phyloP scores from a whole-genome alignment of 768 basidiomycete species.

The Mycena sanguinolenta region DNA sequence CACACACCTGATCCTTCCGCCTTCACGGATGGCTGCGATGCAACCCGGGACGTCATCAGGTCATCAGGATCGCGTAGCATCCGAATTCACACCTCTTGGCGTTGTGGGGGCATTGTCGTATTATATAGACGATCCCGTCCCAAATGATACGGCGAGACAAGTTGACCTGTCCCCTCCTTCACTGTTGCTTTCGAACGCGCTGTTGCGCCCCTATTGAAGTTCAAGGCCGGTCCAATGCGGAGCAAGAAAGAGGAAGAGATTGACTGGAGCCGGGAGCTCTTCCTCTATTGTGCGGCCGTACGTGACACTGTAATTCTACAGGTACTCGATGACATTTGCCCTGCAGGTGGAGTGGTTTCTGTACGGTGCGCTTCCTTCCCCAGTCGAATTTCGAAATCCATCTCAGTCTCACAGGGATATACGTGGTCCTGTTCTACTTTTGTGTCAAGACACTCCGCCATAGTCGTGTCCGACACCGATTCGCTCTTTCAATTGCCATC shows the following conservation, averaged over 20 bases:
- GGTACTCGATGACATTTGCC: neutral
- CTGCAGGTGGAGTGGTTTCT: constrained; percentile 46
- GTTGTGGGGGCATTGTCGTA: constrained; percentile 7
- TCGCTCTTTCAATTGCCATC: constrained; percentile 13
- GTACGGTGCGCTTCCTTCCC: constrained; percentile 40
- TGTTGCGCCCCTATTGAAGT: constrained; percentile 6
- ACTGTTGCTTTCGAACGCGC: constrained; percentile 9
- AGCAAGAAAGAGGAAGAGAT: constrained; percentile 4
- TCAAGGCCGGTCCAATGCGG: constrained; percentile 20
- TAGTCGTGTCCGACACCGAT: constrained; percentile 18
- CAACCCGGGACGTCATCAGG: neutral
- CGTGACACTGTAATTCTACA: neutral
- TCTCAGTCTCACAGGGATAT: constrained; percentile 42
- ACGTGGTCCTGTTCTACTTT: constrained; percentile 47
- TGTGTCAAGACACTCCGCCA: constrained; percentile 33
- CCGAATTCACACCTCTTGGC: constrained; percentile 1
- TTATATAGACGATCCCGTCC: constrained; percentile 17
- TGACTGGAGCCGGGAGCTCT: constrained; percentile 26
- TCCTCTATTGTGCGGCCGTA: constrained; percentile 30
- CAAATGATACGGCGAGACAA: constrained; percentile 14
- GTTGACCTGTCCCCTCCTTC: constrained; percentile 28
- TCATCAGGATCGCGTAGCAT: constrained; percentile 27
- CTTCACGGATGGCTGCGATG: no score
- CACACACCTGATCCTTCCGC: neutral
- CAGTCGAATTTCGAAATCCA: neutral